These are phyloP conservation scores for Lenzites betulinus DNA, from an alignment of 768 basidiomycete genomes.

Conservation along the genomic window DNA sequence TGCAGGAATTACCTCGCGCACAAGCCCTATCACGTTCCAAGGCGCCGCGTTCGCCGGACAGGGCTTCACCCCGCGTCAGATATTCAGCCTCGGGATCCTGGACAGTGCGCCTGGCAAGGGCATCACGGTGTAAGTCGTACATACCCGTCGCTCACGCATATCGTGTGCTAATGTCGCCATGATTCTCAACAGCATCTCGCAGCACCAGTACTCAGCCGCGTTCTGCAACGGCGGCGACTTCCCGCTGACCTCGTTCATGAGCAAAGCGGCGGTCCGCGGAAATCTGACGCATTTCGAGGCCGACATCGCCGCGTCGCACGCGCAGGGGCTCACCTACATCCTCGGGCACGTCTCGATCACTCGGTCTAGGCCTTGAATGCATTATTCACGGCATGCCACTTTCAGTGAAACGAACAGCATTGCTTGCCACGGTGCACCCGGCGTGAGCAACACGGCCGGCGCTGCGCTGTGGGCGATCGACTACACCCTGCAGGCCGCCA, in stretches of 20 bases:
- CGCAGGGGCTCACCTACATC: constrained; percentile 53
- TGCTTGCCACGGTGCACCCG: constrained; percentile 46
- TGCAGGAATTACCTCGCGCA: constrained; percentile 16
- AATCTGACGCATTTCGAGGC: constrained; percentile 55
- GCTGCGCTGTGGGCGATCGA: constrained; percentile 71
- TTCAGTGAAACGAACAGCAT: constrained; percentile 37
- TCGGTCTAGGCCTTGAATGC: neutral
- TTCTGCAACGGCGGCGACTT: constrained; percentile 59
- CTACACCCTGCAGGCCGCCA: constrained; percentile 60
- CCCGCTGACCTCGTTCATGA: constrained; percentile 65
- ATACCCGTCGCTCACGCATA: neutral
- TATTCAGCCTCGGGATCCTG: constrained; percentile 55
- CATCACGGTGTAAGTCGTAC: constrained; percentile 51
- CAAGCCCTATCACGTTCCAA: constrained; percentile 27
- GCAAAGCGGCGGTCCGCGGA: constrained; percentile 51
- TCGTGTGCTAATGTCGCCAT: neutral
- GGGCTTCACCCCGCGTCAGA: constrained; percentile 61
- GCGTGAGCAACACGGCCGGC: constrained; percentile 70
- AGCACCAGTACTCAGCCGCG: constrained; percentile 55
- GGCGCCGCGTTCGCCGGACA: constrained; percentile 31
- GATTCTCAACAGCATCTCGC: constrained; percentile 39
- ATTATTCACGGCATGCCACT: neutral
- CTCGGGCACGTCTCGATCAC: constrained; percentile 42
- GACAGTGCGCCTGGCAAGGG: constrained; percentile 47
- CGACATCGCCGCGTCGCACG: constrained; percentile 54